These are phyloP conservation scores for Gnetum montanum DNA, from an alignment of 75 land plant genomes.

Conservation along the genomic window DNA sequence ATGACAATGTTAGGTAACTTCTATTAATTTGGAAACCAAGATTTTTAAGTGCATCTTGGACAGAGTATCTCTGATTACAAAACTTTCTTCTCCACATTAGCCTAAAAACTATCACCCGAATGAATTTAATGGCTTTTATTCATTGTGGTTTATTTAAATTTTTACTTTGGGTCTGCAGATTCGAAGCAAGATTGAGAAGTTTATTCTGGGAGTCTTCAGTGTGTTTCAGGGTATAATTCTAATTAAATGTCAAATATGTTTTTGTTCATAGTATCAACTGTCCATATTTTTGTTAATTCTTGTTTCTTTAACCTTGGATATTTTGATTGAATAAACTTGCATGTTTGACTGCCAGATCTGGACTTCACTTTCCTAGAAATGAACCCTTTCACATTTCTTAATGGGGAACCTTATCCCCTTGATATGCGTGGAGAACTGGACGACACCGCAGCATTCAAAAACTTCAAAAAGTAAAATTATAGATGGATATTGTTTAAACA, in stretches of 20 bases:
- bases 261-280: no score
- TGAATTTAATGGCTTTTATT: no score
- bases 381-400: constrained; percentile 46
- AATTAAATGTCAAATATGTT: no score
- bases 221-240: constrained; percentile 28
- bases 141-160: no score
- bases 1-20: no score
- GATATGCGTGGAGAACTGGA: constrained; percentile 54
- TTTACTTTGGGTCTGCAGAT: constrained; percentile 17
- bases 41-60: background rate
- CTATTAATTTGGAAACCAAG: no score
- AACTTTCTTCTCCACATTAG: background rate
- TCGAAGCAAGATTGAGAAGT: constrained; percentile 38
- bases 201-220: constrained; percentile 30
- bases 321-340: background rate
- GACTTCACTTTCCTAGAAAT: constrained; percentile 48
- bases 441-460: constrained; percentile 43
- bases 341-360: constrained; percentile 23
- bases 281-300: background rate
- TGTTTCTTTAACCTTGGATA: no score
- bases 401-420: constrained; percentile 40
- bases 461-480: constrained; percentile 43
- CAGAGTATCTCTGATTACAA: background rate
- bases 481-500: no score
- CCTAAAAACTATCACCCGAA: no score